Conservation (phyloP, 2,329 filamentous ascomycete species). For the Acrocalymma vagum region DNA sequence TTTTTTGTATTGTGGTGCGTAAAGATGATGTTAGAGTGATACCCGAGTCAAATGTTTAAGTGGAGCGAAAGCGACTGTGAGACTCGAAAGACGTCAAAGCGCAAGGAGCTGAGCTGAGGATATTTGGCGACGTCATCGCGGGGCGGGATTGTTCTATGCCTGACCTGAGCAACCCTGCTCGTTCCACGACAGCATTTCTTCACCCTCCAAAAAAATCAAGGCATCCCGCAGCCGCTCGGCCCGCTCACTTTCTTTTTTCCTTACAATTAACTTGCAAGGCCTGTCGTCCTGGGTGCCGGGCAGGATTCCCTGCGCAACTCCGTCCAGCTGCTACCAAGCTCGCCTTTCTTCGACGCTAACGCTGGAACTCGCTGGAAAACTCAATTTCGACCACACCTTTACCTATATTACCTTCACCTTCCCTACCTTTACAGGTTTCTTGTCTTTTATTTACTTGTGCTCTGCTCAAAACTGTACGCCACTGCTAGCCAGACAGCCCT, state of each 20-base stretch:
- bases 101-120: conserved; percentile 2
- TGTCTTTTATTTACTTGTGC: background rate
- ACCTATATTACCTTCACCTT: conserved; percentile 11
- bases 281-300: conserved; percentile 11
- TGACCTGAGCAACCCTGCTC: conserved; percentile 5
- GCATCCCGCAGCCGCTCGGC: no score
- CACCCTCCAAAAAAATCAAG: conserved; percentile 14
- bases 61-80: background rate
- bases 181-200: conserved; percentile 4
- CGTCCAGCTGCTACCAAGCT: conserved; percentile 6
- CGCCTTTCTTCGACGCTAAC: conserved; percentile 9
- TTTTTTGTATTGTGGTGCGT: conserved; percentile 6
- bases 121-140: conserved; percentile 21
- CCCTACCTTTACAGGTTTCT: background rate
- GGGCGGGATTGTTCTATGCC: conserved; percentile 1
- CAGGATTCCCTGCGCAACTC: conserved; percentile 6
- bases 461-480: conserved; percentile 4
- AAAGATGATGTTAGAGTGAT: conserved; percentile 13
- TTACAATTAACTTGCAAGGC: conserved; percentile 14
- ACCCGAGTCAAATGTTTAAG: background rate
- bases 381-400: conserved; percentile 8
- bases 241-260: no score
- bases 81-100: background rate
- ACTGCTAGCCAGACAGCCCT: conserved; percentile 11
- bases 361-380: conserved; percentile 9